phyloP scores from a whole-genome alignment of 768 basidiomycete species.

The Lepiota venenata region DNA sequence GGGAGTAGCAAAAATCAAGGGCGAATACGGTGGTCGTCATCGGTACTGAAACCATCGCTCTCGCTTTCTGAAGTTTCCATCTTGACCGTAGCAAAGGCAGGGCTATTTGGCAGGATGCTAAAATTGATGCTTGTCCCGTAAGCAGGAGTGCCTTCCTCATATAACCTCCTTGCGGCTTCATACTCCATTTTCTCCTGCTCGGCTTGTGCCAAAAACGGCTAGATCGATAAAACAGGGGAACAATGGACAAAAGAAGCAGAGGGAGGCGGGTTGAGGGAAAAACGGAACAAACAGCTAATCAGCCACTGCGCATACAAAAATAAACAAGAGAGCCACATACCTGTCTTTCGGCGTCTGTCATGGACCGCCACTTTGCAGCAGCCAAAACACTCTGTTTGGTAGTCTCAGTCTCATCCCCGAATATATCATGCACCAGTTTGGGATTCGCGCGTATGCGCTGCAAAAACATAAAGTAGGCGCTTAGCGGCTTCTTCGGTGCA shows the following conservation, averaged over 20 bases:
- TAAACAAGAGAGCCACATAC: slow-evolving; percentile 37
- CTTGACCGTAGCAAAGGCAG: slow-evolving; percentile 58
- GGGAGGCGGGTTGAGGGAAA: not conserved
- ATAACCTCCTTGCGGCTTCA: slow-evolving; percentile 78
- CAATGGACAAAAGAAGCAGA: slow-evolving; percentile 12
- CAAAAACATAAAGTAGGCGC: slow-evolving; percentile 93
- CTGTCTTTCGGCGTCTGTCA: slow-evolving; percentile 93
- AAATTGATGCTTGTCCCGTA: slow-evolving; percentile 78
- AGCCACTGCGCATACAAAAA: slow-evolving; percentile 4
- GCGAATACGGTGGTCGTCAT: slow-evolving; percentile 39
- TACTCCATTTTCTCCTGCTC: slow-evolving; percentile 96
- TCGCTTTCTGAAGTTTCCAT: slow-evolving; percentile 62
- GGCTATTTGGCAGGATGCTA: slow-evolving; percentile 72
- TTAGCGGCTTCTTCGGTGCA: slow-evolving; percentile 93
- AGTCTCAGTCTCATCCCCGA: slow-evolving; percentile 89
- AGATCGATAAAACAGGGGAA: slow-evolving; percentile 13
- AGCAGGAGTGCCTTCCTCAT: slow-evolving; percentile 77
- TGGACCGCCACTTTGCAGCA: slow-evolving; percentile 88
- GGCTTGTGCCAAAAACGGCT: slow-evolving; percentile 93
- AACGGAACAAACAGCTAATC: not conserved
- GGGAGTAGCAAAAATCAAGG: slow-evolving; percentile 22
- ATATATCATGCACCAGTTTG: slow-evolving; percentile 71
- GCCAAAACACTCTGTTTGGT: slow-evolving; percentile 94
- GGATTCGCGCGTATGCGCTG: slow-evolving; percentile 85
- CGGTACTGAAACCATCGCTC: slow-evolving; percentile 58